Percentiles rank a stretch among this genome's conserved stretches.
Evolutionary conservation across 345 rosid species (phyloP).

Genomic region (Anacardium occidentale): DNA sequence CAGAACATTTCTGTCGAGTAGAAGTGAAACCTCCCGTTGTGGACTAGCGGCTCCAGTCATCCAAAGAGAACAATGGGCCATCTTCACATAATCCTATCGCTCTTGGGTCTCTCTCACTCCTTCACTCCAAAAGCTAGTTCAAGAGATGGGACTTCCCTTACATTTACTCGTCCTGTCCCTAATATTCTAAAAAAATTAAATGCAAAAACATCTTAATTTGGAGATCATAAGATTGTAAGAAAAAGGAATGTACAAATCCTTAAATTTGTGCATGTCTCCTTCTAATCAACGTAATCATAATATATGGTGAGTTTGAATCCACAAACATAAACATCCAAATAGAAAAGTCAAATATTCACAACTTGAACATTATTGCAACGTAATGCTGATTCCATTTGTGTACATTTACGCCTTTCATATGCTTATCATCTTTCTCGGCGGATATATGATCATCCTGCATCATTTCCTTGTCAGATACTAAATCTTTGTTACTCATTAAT

Average conservation of each 20-base stretch:
- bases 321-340: neutral
- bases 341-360: neutral
- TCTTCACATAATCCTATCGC: too few species aligned
- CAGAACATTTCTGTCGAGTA: too few species aligned
- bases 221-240: neutral
- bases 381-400: neutral
- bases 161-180: neutral
- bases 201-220: neutral
- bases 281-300: neutral
- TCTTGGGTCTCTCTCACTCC: too few species aligned
- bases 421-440: neutral
- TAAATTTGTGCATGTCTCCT: neutral
- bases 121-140: too few species aligned
- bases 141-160: too few species aligned
- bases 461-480: neutral
- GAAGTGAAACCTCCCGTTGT: too few species aligned
- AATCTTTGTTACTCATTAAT: neutral
- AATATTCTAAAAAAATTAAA: slow-evolving; percentile 9
- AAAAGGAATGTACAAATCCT: neutral
- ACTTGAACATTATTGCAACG: neutral
- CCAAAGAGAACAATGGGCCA: too few species aligned
- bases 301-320: neutral
- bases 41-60: too few species aligned
- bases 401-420: neutral
- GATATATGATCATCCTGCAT: neutral